Percentiles rank a stretch among this genome's conserved stretches.
Conservation (phyloP, 352 stramenopile genomes). For the Phytophthora palmivora region DNA sequence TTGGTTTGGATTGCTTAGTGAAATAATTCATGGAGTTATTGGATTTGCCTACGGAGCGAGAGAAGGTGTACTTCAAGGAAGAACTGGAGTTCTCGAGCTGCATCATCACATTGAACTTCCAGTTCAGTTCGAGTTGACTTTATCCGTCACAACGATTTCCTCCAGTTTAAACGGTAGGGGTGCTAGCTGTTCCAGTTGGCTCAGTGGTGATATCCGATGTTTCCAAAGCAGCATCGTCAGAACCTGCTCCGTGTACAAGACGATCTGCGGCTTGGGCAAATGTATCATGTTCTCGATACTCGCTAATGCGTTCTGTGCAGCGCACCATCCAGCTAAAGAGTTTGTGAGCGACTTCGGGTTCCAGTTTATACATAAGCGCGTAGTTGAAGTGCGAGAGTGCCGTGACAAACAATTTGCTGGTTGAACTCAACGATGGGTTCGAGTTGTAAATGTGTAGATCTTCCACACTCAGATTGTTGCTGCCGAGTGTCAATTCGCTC, state of each 20-base stretch:
- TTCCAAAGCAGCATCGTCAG: slow-evolving; percentile 2
- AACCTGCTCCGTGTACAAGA: slow-evolving; percentile 27
- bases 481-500: slow-evolving; percentile 18
- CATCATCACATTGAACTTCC: slow-evolving; percentile 18
- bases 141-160: slow-evolving; percentile 8
- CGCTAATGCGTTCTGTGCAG: slow-evolving; percentile 55
- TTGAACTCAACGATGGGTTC: slow-evolving; percentile 58
- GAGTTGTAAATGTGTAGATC: slow-evolving; percentile 66
- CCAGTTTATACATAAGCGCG: slow-evolving; percentile 70
- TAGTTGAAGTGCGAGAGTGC: slow-evolving; percentile 64
- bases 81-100: slow-evolving; percentile 2
- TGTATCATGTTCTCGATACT: slow-evolving; percentile 46
- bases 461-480: slow-evolving; percentile 44
- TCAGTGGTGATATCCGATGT: slow-evolving; percentile 24
- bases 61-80: too few relatives aligned
- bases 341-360: slow-evolving; percentile 33
- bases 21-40: too few relatives aligned
- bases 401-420: slow-evolving; percentile 59
- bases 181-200: background rate
- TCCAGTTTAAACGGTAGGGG: slow-evolving; percentile 1
- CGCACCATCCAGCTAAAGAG: slow-evolving; percentile 66
- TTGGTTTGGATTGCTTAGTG: slow-evolving; percentile 2
- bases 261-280: slow-evolving; percentile 49
- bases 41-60: too few relatives aligned
- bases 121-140: background rate